A percentile compares a stretch with the other conserved stretches of the same genome.
Conservation (phyloP, 1,139 yeast species). For the Lodderomyces margitis region DNA sequence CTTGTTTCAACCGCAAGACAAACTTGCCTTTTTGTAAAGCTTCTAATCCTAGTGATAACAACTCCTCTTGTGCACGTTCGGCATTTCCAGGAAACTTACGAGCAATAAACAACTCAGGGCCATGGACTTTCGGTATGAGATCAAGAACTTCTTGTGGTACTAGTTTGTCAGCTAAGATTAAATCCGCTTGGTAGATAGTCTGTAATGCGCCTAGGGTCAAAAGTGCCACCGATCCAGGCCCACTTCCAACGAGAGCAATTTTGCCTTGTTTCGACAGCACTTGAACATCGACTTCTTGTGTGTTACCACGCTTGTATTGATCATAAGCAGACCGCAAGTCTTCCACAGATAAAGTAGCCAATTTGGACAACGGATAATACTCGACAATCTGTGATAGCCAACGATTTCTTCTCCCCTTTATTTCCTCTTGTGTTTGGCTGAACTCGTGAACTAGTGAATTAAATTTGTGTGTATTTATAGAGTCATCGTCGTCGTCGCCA, state of each 20-base stretch:
- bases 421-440: constrained; percentile 50
- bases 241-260: constrained; percentile 85
- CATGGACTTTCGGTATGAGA: constrained; percentile 61
- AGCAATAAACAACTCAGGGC: constrained; percentile 78
- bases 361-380: constrained; percentile 72
- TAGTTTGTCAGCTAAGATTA: constrained; percentile 84
- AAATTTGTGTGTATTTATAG: constrained; percentile 54
- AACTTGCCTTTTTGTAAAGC: constrained; percentile 63
- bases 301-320: constrained; percentile 8
- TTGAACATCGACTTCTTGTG: constrained; percentile 3
- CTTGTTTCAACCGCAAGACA: constrained; percentile 91
- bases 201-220: constrained; percentile 83
- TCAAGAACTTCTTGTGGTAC: constrained; percentile 88
- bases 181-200: constrained; percentile 78
- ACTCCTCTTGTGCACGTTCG: constrained; percentile 86
- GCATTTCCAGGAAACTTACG: constrained; percentile 97
- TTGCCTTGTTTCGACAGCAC: constrained; percentile 37
- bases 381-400: constrained; percentile 93
- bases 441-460: constrained; percentile 65
- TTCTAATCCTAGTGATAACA: constrained; percentile 65
- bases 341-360: constrained; percentile 56
- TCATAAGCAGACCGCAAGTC: constrained; percentile 50
- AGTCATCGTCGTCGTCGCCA: constrained; percentile 72
- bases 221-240: constrained; percentile 86
- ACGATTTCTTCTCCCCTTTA: constrained; percentile 61